Evolutionary conservation across 352 stramenopile genomes (phyloP).

Genomic region (Pythium insidiosum): DNA sequence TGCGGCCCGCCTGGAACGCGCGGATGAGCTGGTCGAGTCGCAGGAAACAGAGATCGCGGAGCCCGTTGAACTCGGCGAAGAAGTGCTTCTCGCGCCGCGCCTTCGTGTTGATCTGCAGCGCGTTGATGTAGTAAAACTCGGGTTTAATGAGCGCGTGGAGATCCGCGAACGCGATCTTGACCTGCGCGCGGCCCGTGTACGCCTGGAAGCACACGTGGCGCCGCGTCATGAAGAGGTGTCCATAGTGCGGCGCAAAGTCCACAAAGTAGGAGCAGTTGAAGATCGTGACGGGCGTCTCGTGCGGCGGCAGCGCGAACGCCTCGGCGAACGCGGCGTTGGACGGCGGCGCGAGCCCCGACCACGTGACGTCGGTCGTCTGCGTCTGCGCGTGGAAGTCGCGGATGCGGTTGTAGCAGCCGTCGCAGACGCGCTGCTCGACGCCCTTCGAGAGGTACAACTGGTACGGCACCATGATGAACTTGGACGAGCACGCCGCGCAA

Average conservation of each 20-base stretch:
- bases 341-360: conserved; percentile 47
- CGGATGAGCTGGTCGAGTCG: conserved; percentile 65
- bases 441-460: conserved; percentile 45
- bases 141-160: conserved; percentile 67
- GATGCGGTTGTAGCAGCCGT: conserved; percentile 66
- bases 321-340: conserved; percentile 17
- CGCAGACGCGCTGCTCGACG: conserved; percentile 63
- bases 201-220: conserved; percentile 57
- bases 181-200: conserved; percentile 32
- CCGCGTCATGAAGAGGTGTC: conserved; percentile 64
- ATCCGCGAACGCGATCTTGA: conserved; percentile 53
- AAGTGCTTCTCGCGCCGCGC: conserved; percentile 49
- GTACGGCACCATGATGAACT: conserved; percentile 50
- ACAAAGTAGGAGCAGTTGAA: conserved; percentile 76
- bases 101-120: conserved; percentile 64
- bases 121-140: conserved; percentile 83
- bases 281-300: conserved; percentile 45
- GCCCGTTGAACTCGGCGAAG: conserved; percentile 70
- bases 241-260: conserved; percentile 63
- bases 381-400: conserved; percentile 63
- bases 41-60: conserved; percentile 64
- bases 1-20: conserved; percentile 45
- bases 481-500: conserved; percentile 48
- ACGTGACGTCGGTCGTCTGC: conserved; percentile 47
- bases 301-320: conserved; percentile 35